A percentile compares a stretch with the other conserved stretches of the same genome.
Evolutionary conservation across 1,139 yeast genomes (phyloP).

Genomic region (Hansenula sp.): DNA sequence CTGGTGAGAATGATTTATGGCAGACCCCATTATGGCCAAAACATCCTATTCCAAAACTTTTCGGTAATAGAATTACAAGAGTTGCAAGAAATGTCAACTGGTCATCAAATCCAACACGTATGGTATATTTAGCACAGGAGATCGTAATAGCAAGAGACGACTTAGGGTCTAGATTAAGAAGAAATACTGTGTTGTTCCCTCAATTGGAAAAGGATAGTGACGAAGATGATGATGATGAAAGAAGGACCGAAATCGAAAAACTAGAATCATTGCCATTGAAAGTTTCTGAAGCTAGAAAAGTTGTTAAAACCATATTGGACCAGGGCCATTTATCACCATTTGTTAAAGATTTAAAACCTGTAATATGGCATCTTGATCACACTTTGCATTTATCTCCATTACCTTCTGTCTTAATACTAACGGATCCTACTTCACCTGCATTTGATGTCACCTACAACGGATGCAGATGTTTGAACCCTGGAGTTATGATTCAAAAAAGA

Average conservation of each 20-base stretch:
- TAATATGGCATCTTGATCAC: conserved; percentile 68
- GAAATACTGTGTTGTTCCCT: conserved; percentile 61
- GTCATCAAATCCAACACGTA: conserved; percentile 74
- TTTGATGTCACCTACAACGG: conserved; percentile 81
- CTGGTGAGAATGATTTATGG: conserved; percentile 96
- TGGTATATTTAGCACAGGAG: conserved; percentile 82
- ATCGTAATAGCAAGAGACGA: conserved; percentile 73
- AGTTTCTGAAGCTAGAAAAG: conserved; percentile 63
- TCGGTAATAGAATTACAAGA: conserved; percentile 63
- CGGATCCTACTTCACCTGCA: conserved; percentile 66
- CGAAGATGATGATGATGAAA: conserved; percentile 14
- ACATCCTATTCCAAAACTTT: conserved; percentile 62
- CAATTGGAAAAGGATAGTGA: conserved; percentile 11
- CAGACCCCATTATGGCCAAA: conserved; percentile 75
- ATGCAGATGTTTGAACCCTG: conserved; percentile 75
- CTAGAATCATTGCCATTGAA: conserved; percentile 29
- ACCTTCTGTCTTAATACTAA: conserved; percentile 64
- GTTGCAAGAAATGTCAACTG: conserved; percentile 64
- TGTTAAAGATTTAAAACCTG: conserved; percentile 52
- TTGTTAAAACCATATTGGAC: conserved; percentile 76
- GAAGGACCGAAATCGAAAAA: conserved; percentile 22
- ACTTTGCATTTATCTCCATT: conserved; percentile 70
- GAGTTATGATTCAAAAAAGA: conserved; percentile 47
- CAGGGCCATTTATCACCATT: conserved; percentile 90
- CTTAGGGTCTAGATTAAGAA: conserved; percentile 60